phyloP scores from a whole-genome alignment of 352 stramenopile genomes.

The Pythium periplocum region DNA sequence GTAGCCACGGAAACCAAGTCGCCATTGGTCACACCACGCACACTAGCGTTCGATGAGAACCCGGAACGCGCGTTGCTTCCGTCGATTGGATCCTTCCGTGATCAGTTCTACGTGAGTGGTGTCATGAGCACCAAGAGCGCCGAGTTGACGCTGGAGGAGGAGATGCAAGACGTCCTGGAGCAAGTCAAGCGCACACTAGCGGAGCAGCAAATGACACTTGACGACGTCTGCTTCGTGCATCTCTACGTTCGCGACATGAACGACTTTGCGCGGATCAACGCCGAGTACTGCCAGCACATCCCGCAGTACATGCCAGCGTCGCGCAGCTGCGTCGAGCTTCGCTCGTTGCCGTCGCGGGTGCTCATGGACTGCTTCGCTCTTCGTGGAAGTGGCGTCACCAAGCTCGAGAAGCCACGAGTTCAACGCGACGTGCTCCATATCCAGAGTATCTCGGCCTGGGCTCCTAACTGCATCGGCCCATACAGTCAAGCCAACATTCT shows the following conservation, averaged over 20 bases:
- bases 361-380: slow-evolving; percentile 91
- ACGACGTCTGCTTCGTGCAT: slow-evolving; percentile 95
- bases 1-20: not conserved
- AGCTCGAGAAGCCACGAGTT: slow-evolving; percentile 49
- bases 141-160: slow-evolving; percentile 44
- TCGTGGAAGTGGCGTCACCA: slow-evolving; percentile 55
- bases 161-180: slow-evolving; percentile 54
- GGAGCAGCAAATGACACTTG: slow-evolving; percentile 46
- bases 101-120: slow-evolving; percentile 63
- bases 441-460: slow-evolving; percentile 95
- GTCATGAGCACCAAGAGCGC: slow-evolving; percentile 38
- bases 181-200: slow-evolving; percentile 30
- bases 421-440: slow-evolving; percentile 92
- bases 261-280: slow-evolving; percentile 92
- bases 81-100: slow-evolving; percentile 37
- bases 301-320: slow-evolving; percentile 73
- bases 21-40: slow-evolving; percentile 1
- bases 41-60: not conserved
- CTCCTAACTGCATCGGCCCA: slow-evolving; percentile 97
- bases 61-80: not conserved
- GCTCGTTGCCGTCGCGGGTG: slow-evolving; percentile 62
- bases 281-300: slow-evolving; percentile 92
- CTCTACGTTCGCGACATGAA: slow-evolving; percentile 95
- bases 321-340: slow-evolving; percentile 83
- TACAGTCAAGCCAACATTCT: slow-evolving; percentile 98